Conservation (phyloP, 306 rosid genomes). For the Citrullus colocynthis region DNA sequence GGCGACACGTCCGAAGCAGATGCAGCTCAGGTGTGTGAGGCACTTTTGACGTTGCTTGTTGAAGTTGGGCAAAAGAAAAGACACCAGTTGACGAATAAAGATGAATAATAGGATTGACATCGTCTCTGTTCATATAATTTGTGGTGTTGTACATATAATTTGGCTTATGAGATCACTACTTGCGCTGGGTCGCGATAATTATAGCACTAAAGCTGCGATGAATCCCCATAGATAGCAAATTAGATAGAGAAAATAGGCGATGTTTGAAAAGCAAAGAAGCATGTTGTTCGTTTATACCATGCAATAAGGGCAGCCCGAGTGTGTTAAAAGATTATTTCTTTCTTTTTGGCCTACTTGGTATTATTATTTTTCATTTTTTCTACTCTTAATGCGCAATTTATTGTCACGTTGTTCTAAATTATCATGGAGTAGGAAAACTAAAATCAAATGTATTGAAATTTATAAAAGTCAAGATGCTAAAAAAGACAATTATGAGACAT, state of each 20-base stretch:
- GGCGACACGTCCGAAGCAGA: constrained; percentile 60
- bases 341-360: too few relatives aligned
- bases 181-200: neutral
- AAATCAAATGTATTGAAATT: too few relatives aligned
- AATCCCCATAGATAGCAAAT: neutral
- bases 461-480: too few relatives aligned
- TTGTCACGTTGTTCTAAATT: too few relatives aligned
- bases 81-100: constrained; percentile 48
- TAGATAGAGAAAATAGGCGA: neutral
- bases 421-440: too few relatives aligned
- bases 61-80: constrained; percentile 64
- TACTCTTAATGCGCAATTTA: neutral
- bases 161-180: neutral
- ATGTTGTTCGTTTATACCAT: neutral
- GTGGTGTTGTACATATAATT: neutral
- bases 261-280: neutral
- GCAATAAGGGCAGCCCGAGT: neutral
- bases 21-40: constrained; percentile 92
- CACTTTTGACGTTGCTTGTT: constrained; percentile 68
- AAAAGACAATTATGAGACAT: neutral
- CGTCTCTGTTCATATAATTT: neutral
- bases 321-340: neutral
- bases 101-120: constrained; percentile 27
- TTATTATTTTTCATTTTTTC: too few relatives aligned
- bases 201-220: neutral